A percentile compares a stretch with the other conserved stretches of the same genome.
Conservation (phyloP, 1,139 yeast genomes). For the Magnusiomyces ingens region DNA sequence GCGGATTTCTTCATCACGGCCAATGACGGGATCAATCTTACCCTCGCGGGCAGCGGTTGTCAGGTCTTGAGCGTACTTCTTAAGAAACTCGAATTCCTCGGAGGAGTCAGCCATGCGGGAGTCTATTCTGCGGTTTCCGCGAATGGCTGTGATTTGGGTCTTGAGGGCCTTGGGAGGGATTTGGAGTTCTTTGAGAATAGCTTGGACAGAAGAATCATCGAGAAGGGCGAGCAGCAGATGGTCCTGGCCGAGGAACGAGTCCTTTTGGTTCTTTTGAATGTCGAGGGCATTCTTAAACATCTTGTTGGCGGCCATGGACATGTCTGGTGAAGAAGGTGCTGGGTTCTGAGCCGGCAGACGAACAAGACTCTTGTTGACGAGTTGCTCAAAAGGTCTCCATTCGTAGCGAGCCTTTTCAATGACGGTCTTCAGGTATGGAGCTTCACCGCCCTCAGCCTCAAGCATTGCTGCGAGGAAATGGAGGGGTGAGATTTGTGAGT, state of each 20-base stretch:
- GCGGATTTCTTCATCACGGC: constrained; percentile 97
- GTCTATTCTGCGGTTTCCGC: constrained; percentile 91
- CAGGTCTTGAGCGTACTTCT: constrained; percentile 86
- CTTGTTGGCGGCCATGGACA: constrained; percentile 46
- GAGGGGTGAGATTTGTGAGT: constrained; percentile 75
- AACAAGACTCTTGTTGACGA: constrained; percentile 73
- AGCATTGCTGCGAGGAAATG: constrained; percentile 92
- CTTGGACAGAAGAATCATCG: constrained; percentile 66
- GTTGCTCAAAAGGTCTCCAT: constrained; percentile 71
- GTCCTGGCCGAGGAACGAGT: constrained; percentile 87
- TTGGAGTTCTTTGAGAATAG: constrained; percentile 66
- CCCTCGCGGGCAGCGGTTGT: constrained; percentile 93
- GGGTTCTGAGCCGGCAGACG: constrained; percentile 84
- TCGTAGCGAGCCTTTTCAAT: constrained; percentile 85
- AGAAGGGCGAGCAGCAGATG: constrained; percentile 80
- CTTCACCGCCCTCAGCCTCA: constrained; percentile 33
- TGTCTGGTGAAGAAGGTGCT: constrained; percentile 68
- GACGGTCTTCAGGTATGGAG: constrained; percentile 65
- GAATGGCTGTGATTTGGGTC: constrained; percentile 71
- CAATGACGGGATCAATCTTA: constrained; percentile 95
- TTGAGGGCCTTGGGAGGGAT: constrained; percentile 67
- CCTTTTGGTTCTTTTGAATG: constrained; percentile 82
- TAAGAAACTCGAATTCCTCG: constrained; percentile 71
- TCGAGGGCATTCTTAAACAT: constrained; percentile 63
- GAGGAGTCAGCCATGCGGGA: constrained; percentile 92